Base-by-base conservation (phyloP, 306 rosid genomes). In the Pachyrhizus erosus region DNA sequence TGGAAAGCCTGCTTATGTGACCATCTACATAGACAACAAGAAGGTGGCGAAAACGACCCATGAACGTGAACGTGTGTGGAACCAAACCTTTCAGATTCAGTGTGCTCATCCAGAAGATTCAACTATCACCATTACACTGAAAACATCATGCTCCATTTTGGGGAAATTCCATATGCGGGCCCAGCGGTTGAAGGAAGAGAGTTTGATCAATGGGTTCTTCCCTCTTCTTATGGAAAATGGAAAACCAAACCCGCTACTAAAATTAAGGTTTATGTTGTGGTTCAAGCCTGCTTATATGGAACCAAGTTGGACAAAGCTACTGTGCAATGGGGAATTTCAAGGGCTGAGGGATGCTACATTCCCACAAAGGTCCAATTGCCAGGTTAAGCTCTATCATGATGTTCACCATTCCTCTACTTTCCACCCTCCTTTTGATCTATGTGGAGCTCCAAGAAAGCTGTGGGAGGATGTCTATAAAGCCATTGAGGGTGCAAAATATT, bases 381-480 rank as follows among this genome's bases (percentile, higher is more conserved):
- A 92, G 43, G 98, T 96, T 81, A 89, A 89, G 34, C 96, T 96
- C 60, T 96, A 96, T 75, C 99, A 96, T 78, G 99, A 96, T 78
- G 94, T 96, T 85, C 98, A 96, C 40, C 97, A 92, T 86, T 86
- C 93, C 76, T 84, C 81, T 40, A 51, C 79, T 78, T 96, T 91
- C 55, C 93, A 83, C 80, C 97, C 99, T 83, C 93, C 91, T 17
- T 84, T 86, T 69, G 87, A 82, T 45, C 29, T 73, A 7, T 84
- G 88, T 57, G 90, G 91, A 24, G 13, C 88, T 33, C 96, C 96
- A 58, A 86, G 89, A 82, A 91, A 89, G 73, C 89, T 96, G 23
- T 93, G 99, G 99, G 97, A 93, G 33, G 98, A 96, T 89, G 94
- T 96, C 2, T 96, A 92, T 70, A 92, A 87, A 80, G 99, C 97